Evolutionary conservation across 768 basidiomycete species (phyloP).

Genomic region (Amanita brunnescens): DNA sequence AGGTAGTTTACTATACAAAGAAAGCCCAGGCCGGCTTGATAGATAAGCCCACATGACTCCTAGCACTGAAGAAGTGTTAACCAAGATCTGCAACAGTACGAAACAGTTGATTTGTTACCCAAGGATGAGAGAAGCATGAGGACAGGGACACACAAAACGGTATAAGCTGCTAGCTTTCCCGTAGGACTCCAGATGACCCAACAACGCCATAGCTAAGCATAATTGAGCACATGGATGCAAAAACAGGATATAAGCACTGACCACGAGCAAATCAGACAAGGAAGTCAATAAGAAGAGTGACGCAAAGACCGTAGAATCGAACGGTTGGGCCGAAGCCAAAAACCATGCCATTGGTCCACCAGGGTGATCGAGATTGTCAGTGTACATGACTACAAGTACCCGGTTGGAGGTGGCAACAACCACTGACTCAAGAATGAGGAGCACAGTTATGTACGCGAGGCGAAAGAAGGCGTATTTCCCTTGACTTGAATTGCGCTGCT

Average conservation of each 20-base stretch:
- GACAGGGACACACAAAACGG: constrained; percentile 20
- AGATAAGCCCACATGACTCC: not conserved
- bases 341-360: not conserved
- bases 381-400: not conserved
- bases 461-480: not conserved
- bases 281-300: not conserved
- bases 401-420: not conserved
- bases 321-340: not conserved
- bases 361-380: not conserved
- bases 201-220: constrained; percentile 17
- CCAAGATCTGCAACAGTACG: not conserved
- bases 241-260: constrained; percentile 5
- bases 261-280: not conserved
- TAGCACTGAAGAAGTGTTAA: not conserved
- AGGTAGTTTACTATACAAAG: constrained; percentile 19
- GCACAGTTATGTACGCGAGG: not conserved
- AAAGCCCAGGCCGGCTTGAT: constrained; percentile 16
- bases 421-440: not conserved
- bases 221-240: constrained; percentile 25
- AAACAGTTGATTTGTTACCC: constrained; percentile 5
- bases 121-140: constrained; percentile 24
- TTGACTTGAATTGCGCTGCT: not conserved
- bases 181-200: constrained; percentile 24
- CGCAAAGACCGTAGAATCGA: not conserved
- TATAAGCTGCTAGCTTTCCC: constrained; percentile 17